phyloP scores from a whole-genome alignment of 495 filamentous ascomycete genomes.

The Podospora australis region DNA sequence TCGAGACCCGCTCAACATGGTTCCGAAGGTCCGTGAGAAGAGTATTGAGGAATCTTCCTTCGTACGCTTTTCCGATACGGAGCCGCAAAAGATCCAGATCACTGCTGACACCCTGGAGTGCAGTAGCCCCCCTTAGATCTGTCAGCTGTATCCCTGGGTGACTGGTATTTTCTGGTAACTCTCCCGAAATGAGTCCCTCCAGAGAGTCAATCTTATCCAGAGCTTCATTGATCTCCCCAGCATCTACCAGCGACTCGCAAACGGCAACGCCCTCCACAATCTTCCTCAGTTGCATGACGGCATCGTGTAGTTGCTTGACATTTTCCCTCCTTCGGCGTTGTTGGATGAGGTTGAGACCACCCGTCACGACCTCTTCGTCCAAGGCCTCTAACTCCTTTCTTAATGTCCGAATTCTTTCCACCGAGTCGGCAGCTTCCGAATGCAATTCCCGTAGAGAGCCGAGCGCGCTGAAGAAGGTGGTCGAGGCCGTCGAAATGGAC shows the following conservation, averaged over 20 bases:
- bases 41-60: slow-evolving; percentile 69
- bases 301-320: slow-evolving; percentile 70
- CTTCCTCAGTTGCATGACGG: slow-evolving; percentile 73
- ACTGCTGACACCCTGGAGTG: slow-evolving; percentile 69
- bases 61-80: slow-evolving; percentile 82
- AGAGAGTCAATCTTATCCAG: slow-evolving; percentile 67
- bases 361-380: slow-evolving; percentile 81
- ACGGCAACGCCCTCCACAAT: slow-evolving; percentile 68
- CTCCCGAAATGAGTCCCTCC: slow-evolving; percentile 71
- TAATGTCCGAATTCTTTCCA: slow-evolving; percentile 74
- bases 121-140: slow-evolving; percentile 73
- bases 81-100: slow-evolving; percentile 69
- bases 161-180: slow-evolving; percentile 26
- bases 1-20: slow-evolving; percentile 74
- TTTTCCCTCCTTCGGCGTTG: slow-evolving; percentile 79
- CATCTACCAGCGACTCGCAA: slow-evolving; percentile 76
- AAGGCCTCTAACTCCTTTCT: slow-evolving; percentile 71
- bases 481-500: slow-evolving; percentile 89
- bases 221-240: slow-evolving; percentile 71
- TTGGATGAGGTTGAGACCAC: slow-evolving; percentile 78
- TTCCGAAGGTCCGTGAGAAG: slow-evolving; percentile 71
- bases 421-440: slow-evolving; percentile 85
- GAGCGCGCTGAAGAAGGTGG: slow-evolving; percentile 92
- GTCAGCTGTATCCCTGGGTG: slow-evolving; percentile 32
- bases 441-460: slow-evolving; percentile 88